phyloP scores from a whole-genome alignment of 129 eudicot genomes.

The Chrysanthemum seticuspe region DNA sequence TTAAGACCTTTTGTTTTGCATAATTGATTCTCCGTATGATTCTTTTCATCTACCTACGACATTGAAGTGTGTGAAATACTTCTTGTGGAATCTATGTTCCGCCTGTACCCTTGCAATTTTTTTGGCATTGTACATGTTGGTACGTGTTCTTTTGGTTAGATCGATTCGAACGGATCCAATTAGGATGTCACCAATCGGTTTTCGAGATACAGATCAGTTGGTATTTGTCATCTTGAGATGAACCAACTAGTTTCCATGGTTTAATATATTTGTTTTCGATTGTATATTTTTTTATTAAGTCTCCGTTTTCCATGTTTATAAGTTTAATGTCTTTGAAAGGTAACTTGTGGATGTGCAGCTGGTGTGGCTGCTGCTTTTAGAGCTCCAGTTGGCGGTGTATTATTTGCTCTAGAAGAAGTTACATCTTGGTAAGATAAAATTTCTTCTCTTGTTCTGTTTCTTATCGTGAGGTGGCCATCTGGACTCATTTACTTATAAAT shows the following conservation, averaged over 20 bases:
- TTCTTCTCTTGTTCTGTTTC: constrained; percentile 11
- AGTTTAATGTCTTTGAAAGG: constrained; percentile 72
- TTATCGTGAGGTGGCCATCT: too few species aligned
- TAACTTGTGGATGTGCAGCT: constrained; percentile 99
- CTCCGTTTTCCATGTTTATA: constrained; percentile 15
- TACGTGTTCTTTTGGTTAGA: too few species aligned
- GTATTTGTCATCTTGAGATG: too few species aligned
- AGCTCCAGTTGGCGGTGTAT: constrained; percentile 99
- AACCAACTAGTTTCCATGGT: too few species aligned
- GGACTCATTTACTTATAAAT: too few species aligned
- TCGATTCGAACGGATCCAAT: too few species aligned
- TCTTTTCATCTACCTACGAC: not conserved
- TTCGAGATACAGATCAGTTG: too few species aligned
- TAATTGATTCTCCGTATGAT: not conserved
- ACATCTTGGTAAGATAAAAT: constrained; percentile 86
- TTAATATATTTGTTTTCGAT: too few species aligned
- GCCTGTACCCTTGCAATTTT: too few species aligned
- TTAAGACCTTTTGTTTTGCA: not conserved
- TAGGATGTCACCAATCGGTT: too few species aligned
- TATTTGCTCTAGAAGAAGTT: constrained; percentile 98
- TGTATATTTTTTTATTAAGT: not conserved
- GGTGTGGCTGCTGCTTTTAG: constrained; percentile 99
- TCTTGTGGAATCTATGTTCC: too few species aligned
- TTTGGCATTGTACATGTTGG: too few species aligned
- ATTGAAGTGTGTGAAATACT: not conserved